Evolutionary conservation across 495 filamentous ascomycete species (phyloP).

Genomic region (Beverwykella pulmonaria): DNA sequence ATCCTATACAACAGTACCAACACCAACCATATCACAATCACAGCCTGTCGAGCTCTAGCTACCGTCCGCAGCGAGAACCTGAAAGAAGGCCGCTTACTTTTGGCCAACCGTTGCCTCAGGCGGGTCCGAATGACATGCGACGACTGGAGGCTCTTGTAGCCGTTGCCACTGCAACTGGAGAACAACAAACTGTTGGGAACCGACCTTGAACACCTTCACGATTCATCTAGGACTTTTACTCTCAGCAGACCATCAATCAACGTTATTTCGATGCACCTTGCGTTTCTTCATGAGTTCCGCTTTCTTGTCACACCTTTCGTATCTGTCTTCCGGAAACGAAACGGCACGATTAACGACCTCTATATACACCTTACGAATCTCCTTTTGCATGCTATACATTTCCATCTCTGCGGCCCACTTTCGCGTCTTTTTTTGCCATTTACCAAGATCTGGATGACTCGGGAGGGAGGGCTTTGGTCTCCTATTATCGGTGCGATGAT

Average conservation of each 20-base stretch:
- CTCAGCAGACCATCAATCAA: neutral
- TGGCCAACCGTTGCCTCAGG: constrained; percentile 34
- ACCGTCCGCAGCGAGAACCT: constrained; percentile 41
- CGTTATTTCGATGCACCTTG: neutral
- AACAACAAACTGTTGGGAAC: constrained; percentile 58
- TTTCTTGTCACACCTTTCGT: neutral
- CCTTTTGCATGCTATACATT: constrained; percentile 15
- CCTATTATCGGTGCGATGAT: constrained; percentile 37
- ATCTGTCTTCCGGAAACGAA: neutral
- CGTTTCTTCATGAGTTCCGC: neutral
- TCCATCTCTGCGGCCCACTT: constrained; percentile 4
- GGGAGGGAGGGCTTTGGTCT: constrained; percentile 15
- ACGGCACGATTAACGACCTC: constrained; percentile 30
- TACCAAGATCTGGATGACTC: constrained; percentile 12
- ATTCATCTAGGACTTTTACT: neutral
- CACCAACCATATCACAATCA: constrained; percentile 16
- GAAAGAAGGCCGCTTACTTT: constrained; percentile 35
- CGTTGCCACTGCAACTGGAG: constrained; percentile 85
- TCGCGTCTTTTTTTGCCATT: constrained; percentile 4
- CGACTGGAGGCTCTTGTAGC: constrained; percentile 84
- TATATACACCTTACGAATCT: constrained; percentile 29
- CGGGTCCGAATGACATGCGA: constrained; percentile 59
- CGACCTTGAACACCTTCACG: constrained; percentile 26
- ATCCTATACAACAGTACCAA: constrained; percentile 21
- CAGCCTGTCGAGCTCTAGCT: constrained; percentile 27